A percentile compares a stretch with the other conserved stretches of the same genome.
Conservation (phyloP, 306 rosid species). For the Glycine tomentella region DNA sequence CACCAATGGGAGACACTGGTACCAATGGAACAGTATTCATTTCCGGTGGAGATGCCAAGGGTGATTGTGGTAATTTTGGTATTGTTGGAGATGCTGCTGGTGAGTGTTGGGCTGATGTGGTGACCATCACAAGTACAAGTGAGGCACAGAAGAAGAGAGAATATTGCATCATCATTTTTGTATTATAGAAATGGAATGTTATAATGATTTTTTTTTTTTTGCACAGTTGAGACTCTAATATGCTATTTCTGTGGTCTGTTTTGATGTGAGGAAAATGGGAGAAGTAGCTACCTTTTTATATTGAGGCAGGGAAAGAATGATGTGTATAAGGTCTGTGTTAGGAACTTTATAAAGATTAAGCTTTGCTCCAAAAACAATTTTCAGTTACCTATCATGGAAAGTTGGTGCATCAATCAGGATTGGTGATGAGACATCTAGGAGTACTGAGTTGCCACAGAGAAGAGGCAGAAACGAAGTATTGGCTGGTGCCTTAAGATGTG, state of each 20-base stretch:
- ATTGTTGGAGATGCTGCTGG: neutral
- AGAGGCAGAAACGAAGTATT: neutral
- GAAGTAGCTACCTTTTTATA: neutral
- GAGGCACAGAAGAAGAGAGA: neutral
- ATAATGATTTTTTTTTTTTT: neutral
- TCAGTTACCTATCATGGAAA: neutral
- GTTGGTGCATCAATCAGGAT: neutral
- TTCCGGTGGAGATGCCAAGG: neutral
- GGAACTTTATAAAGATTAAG: neutral
- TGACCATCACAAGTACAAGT: neutral
- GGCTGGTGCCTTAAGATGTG: neutral
- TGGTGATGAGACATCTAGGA: neutral
- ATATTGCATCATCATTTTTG: neutral
- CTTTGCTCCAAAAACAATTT: neutral
- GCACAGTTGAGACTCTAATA: neutral
- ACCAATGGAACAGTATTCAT: conserved; percentile 21
- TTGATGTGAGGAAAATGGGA: neutral
- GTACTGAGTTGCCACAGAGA: neutral
- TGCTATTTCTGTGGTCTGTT: neutral
- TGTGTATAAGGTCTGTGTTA: neutral
- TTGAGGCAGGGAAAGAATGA: neutral
- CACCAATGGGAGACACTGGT: conserved; percentile 4
- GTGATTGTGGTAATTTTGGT: neutral
- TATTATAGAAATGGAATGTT: neutral
- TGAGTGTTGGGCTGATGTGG: neutral